These are phyloP conservation scores for Xylaria sp. DNA, from an alignment of 2,329 filamentous ascomycete genomes.

Conservation along the genomic window DNA sequence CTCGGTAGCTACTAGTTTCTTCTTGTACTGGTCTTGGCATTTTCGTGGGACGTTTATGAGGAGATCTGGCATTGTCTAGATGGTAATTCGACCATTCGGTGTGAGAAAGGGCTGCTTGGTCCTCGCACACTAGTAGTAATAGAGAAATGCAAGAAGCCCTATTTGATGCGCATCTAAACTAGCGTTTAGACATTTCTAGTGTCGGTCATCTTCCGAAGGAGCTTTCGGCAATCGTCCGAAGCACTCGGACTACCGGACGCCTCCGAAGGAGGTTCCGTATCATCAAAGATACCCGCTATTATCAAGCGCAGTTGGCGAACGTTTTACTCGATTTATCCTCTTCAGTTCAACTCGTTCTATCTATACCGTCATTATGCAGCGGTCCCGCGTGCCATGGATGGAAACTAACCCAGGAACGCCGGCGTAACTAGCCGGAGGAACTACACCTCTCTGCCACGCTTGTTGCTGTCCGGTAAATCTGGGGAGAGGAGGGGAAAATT, in stretches of 20 bases:
- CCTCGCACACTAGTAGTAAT: not conserved
- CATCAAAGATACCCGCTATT: not conserved
- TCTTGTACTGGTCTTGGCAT: constrained; percentile 1
- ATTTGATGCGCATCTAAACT: constrained; percentile 15
- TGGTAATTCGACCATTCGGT: not conserved
- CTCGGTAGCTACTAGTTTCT: constrained; percentile 4
- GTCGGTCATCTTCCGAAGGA: constrained; percentile 22
- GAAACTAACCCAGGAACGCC: constrained; percentile 23
- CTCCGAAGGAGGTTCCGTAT: constrained; percentile 7
- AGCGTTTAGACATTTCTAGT: not conserved
- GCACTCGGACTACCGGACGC: not conserved
- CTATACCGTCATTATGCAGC: constrained; percentile 5
- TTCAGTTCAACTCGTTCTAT: constrained; percentile 4
- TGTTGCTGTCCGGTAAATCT: constrained; percentile 20
- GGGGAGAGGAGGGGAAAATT: constrained; percentile 22
- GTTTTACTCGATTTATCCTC: constrained; percentile 4
- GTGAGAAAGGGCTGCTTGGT: constrained; percentile 1
- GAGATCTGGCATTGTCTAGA: not conserved
- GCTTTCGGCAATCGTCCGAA: constrained; percentile 22
- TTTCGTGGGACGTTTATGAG: not conserved
- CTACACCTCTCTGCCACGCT: not conserved
- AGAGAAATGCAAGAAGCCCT: constrained; percentile 14
- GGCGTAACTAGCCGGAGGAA: not conserved
- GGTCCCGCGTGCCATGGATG: not conserved
- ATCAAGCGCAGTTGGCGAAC: constrained; percentile 24